Conservation (phyloP, 345 rosid species). For the Balakata baccata region DNA sequence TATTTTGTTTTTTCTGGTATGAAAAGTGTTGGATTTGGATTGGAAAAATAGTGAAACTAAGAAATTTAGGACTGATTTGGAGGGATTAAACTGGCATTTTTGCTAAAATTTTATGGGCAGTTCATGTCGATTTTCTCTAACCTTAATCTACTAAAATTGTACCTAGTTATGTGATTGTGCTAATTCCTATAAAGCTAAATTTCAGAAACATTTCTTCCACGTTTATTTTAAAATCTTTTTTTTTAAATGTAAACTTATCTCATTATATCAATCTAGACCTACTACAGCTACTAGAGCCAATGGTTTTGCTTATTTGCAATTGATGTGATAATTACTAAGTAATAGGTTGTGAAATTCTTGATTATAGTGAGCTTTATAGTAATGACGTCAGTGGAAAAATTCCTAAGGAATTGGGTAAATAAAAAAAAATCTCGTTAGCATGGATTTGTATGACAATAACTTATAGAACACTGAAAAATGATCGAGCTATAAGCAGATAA, state of each 20-base stretch:
- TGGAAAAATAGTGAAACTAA: too few relatives aligned
- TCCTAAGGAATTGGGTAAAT: conserved; percentile 55
- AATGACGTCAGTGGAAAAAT: conserved; percentile 48
- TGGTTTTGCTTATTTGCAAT: background rate
- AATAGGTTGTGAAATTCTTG: conserved; percentile 9
- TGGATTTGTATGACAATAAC: conserved; percentile 57
- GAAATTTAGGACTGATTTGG: too few relatives aligned
- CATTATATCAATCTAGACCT: background rate
- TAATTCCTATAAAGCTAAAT: background rate
- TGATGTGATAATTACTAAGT: too few relatives aligned
- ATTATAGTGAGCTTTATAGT: conserved; percentile 63
- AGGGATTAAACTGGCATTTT: too few relatives aligned
- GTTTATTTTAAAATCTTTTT: background rate
- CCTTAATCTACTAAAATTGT: background rate
- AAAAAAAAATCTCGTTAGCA: conserved; percentile 54
- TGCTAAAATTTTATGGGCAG: too few relatives aligned
- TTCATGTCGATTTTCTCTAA: conserved; percentile 12
- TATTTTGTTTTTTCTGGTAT: too few relatives aligned
- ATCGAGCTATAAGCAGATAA: too few relatives aligned
- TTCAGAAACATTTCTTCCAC: background rate
- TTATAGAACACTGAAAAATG: too few relatives aligned
- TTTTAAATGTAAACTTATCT: background rate
- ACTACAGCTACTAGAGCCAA: background rate
- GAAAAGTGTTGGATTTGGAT: too few relatives aligned
- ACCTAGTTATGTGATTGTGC: background rate